Evolutionary conservation across 2,329 filamentous ascomycete species (phyloP).

Genomic region (Microdochium nivale): DNA sequence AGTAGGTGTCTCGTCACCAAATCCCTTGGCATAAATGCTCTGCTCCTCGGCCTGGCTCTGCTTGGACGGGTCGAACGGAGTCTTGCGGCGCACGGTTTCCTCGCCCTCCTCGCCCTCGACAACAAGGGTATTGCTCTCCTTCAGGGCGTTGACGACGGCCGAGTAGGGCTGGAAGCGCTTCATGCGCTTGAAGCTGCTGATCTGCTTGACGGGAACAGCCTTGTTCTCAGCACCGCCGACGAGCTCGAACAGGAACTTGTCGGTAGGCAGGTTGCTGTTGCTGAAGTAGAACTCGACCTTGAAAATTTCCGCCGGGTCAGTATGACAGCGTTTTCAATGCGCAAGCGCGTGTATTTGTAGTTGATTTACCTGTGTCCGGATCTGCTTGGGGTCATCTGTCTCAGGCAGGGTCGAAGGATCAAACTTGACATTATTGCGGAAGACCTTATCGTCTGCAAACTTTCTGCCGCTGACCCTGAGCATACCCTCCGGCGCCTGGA

Average conservation of each 20-base stretch:
- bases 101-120: conserved; percentile 65
- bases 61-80: conserved; percentile 52
- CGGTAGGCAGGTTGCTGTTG: conserved; percentile 59
- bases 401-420: conserved; percentile 60
- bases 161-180: conserved; percentile 83
- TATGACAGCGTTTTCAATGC: background rate
- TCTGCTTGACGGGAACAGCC: conserved; percentile 66
- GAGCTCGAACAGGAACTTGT: conserved; percentile 76
- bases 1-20: conserved; percentile 72
- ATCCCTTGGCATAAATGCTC: conserved; percentile 89
- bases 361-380: conserved; percentile 66
- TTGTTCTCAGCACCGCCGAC: conserved; percentile 75
- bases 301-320: background rate
- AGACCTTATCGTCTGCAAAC: conserved; percentile 24
- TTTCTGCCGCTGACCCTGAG: conserved; percentile 35
- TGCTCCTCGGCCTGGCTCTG: conserved; percentile 59
- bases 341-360: background rate
- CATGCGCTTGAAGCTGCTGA: conserved; percentile 93
- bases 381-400: conserved; percentile 69
- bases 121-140: conserved; percentile 64
- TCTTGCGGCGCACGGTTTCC: conserved; percentile 70
- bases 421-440: conserved; percentile 57
- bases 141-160: conserved; percentile 74
- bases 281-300: conserved; percentile 45
- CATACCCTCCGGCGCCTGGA: conserved; percentile 20